Evolutionary conservation across 805 yeast genomes (phyloP), one percentile per base, ranked within the genome.

Genomic region (Myxozyma lipomycoides): DNA sequence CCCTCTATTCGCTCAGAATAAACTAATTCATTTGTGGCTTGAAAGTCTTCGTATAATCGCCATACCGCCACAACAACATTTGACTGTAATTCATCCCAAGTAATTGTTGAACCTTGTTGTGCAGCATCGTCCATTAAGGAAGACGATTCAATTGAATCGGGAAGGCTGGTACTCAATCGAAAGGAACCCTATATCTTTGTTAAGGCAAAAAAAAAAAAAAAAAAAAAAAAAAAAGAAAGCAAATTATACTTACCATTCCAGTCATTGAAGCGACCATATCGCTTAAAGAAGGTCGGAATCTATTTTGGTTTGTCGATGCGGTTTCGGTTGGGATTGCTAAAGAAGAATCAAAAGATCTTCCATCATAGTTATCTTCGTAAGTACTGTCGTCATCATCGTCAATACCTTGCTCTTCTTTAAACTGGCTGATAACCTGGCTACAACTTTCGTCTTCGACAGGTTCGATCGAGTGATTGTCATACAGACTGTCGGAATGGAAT

Each of bases 1-100:
- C 28, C 55, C 17, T 51, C 34, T 23, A 52, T 9, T 12, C 47
- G 34, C 4, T 40, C 28, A 15, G 42, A 7, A 34, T 49, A 49
- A 1, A 25, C 38, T n/a, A 17, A 30, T 19, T 25, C 30, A 36
- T 39, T 12, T 18, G 17, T 17, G 30, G 26, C 25, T 6, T 24
- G 28, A 18, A 50, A 34, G 6, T 38, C 47, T 3, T 35, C 48
- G 10, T 40, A 15, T 36, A 50, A n/a, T 35, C 43, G 43, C 18
- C 38, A 40, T 23, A 43, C 30, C 21, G 42, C 21, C 19, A 45
- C 23, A 6, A 28, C 25, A 10, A 48, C 45, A 12, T 10, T 30
- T 21, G 25, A n/a, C 32, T 42, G 47, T 3, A 28, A 28, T 12
- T 28, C 32, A 12, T 28, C 32, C 32, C 32, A 28, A 7, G 32